Base-by-base conservation (phyloP, 176 grass and related monocot genomes). In the Lolium multiflorum region DNA sequence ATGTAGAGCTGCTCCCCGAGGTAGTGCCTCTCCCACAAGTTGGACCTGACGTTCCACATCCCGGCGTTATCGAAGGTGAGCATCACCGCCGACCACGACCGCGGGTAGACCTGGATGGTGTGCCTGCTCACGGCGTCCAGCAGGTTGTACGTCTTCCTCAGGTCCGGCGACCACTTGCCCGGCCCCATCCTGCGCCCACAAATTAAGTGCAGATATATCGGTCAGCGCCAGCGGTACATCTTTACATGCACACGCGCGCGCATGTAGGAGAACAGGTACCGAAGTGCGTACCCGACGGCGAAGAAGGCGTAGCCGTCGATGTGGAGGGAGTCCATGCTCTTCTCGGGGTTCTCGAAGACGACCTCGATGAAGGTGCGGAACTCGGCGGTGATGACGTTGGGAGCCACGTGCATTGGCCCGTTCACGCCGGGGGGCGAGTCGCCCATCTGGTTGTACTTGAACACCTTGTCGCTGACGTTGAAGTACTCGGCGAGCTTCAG, bases 291-390 rank as follows among this genome's bases (percentile, higher is more conserved):
- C 96, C 96, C 93, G 68, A 58, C 93, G 26, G 93, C 85, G 80
- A 98, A 98, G 90, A 96, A 98, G 58, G 96, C 87, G 76, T 98
- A 98, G 74, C 93, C 93, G 56, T 98, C 68, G 15, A 98, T 59
- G 90, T 98, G 96, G 70, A 94, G 76, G 3, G 88, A 60, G 74
- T 98, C 88, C 63, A 95, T 88, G 78, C 77, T 86, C 91, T 92
- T 98, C 90, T 98, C 96, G 9, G 80, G 88, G 86, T 98, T 98
- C 86, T 98, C 93, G 74, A 98, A 91, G 10, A 98, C n/a, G 13
- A 98, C 76, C 83, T 98, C 93, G 67, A 95, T 95, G 88, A 88
- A 95, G 2, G 93, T 98, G 38, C 96, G 92, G 93, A 92, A 93
- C 81, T 95, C 86, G 73, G 84, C 25, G 48, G 12, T 61, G 81